Evolutionary conservation across 2,329 filamentous ascomycete genomes (phyloP).

Genomic region (Fusarium piperis): DNA sequence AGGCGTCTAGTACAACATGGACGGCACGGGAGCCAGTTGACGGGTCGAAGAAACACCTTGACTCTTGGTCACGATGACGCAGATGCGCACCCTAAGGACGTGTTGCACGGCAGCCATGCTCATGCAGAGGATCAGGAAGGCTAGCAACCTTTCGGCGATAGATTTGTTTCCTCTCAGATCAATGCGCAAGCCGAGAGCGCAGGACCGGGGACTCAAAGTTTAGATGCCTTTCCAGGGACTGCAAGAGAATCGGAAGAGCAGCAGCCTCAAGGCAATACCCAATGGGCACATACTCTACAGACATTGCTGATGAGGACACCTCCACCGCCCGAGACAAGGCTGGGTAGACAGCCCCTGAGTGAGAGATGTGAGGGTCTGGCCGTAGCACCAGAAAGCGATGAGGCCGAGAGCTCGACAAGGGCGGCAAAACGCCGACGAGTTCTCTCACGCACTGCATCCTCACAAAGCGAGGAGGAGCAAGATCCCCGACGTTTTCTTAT

Average conservation of each 20-base stretch:
- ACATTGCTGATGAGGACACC: slow-evolving; percentile 31
- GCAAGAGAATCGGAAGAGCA: background rate
- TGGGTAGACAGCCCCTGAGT: background rate
- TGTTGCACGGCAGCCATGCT: slow-evolving; percentile 14
- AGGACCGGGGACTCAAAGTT: background rate
- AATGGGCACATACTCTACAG: slow-evolving; percentile 31
- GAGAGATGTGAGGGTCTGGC: background rate
- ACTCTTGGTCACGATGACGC: slow-evolving; percentile 17
- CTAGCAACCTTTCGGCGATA: slow-evolving; percentile 30
- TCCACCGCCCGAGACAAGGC: slow-evolving; percentile 8
- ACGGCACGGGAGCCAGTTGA: slow-evolving; percentile 15
- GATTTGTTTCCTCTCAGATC: background rate
- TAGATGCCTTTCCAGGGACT: background rate
- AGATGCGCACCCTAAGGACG: slow-evolving; percentile 20
- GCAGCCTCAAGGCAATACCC: background rate
- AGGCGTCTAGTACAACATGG: slow-evolving; percentile 18
- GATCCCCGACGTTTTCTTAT: slow-evolving; percentile 37
- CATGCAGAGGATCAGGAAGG: slow-evolving; percentile 30
- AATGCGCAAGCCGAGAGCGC: slow-evolving; percentile 3
- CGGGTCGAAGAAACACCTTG: slow-evolving; percentile 6
- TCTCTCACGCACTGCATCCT: slow-evolving; percentile 7
- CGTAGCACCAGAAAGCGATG: background rate
- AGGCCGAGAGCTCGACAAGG: background rate
- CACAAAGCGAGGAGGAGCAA: slow-evolving; percentile 3
- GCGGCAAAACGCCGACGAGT: slow-evolving; percentile 13